Evolutionary conservation across 768 basidiomycete species (phyloP).

Genomic region (Kockovaella imperatae): DNA sequence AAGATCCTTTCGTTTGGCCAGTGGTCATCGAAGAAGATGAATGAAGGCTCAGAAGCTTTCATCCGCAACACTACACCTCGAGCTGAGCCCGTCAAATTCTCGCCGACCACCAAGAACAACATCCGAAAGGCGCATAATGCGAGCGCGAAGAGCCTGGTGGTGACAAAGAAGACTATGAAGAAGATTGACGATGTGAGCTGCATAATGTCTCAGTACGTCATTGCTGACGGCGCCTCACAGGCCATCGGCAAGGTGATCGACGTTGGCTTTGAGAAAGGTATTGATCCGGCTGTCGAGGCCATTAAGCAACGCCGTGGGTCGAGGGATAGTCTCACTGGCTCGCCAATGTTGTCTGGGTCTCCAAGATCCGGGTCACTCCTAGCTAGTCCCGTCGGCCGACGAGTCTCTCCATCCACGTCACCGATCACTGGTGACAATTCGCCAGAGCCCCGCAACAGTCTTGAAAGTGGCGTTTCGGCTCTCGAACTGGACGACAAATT

Average conservation of each 20-base stretch:
- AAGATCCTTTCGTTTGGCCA: constrained; percentile 62
- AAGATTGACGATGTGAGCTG: constrained; percentile 51
- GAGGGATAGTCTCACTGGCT: not conserved
- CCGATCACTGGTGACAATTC: not conserved
- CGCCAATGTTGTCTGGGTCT: not conserved
- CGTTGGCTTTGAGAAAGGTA: constrained; percentile 18
- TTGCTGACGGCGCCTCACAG: constrained; percentile 10
- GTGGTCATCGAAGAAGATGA: constrained; percentile 57
- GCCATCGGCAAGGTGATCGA: constrained; percentile 29
- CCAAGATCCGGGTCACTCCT: not conserved
- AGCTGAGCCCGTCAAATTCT: constrained; percentile 55
- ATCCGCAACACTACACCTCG: constrained; percentile 55
- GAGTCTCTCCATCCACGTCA: not conserved
- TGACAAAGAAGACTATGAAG: constrained; percentile 57
- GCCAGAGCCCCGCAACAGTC: constrained; percentile 2
- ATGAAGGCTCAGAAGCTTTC: constrained; percentile 57
- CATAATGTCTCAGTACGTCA: not conserved
- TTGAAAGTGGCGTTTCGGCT: not conserved
- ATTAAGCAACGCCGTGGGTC: not conserved
- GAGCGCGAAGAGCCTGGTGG: constrained; percentile 59
- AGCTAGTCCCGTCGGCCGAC: not conserved
- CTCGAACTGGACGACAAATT: no score
- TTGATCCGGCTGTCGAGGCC: constrained; percentile 15
- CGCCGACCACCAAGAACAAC: constrained; percentile 55
- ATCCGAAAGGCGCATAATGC: constrained; percentile 59